Conservation (phyloP, 2,329 filamentous ascomycete species). For the Scopulariopsis brevicaulis region DNA sequence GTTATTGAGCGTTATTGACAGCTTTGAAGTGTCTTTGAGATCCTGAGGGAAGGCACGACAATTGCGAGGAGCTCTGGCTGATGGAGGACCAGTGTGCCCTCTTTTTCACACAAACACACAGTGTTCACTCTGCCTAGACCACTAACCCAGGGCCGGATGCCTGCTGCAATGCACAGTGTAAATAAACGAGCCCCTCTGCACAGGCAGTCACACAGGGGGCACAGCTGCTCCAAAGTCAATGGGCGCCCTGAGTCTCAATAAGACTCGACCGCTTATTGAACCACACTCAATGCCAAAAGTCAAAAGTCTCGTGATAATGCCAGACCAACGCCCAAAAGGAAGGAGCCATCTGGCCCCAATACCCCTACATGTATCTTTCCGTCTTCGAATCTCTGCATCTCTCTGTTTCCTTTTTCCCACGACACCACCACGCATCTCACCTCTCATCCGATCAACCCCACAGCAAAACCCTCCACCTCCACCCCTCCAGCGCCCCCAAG, state of each 20-base stretch:
- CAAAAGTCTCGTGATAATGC: not conserved
- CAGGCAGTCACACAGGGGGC: not conserved
- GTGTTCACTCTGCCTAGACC: too few relatives aligned
- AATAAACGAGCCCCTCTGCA: too few relatives aligned
- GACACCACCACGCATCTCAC: not conserved
- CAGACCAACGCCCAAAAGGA: not conserved
- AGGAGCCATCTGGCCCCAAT: not conserved
- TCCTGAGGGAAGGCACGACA: not conserved
- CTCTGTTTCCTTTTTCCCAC: too few relatives aligned
- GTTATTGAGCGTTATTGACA: not conserved
- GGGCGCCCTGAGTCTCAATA: not conserved
- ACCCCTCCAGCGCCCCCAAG: constrained; percentile 36
- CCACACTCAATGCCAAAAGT: not conserved
- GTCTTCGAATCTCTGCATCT: too few relatives aligned
- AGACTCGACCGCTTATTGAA: not conserved
- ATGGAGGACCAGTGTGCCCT: not conserved
- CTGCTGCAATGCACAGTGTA: too few relatives aligned
- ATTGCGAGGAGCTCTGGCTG: not conserved
- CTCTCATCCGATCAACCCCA: constrained; percentile 18
- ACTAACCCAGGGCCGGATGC: too few relatives aligned
- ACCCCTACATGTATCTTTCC: too few relatives aligned
- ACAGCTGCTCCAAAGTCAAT: not conserved
- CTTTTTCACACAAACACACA: too few relatives aligned
- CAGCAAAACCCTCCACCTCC: constrained; percentile 43
- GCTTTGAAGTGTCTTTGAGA: not conserved